A percentile compares a stretch with the other conserved stretches of the same genome.
phyloP scores from a whole-genome alignment of 129 eudicot species.

The Kitagawia praeruptora region DNA sequence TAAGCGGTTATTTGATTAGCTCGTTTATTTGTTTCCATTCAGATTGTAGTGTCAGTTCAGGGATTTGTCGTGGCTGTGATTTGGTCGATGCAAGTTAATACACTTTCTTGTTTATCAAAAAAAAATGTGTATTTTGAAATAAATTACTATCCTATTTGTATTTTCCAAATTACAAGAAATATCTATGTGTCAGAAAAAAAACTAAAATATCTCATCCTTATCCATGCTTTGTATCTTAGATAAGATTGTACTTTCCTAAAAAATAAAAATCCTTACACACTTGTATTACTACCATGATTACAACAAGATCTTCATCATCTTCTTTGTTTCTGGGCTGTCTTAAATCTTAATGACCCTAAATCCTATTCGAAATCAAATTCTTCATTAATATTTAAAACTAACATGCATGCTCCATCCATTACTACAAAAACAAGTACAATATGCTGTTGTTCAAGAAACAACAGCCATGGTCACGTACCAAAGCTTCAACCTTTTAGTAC shows the following conservation, averaged over 20 bases:
- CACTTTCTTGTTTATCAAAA: no score
- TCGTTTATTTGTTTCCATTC: no score
- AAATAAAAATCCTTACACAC: neutral
- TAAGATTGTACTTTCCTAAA: neutral
- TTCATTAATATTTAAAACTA: conserved; percentile 1
- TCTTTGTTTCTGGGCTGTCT: neutral
- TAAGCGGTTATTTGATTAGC: no score
- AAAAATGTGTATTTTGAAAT: no score
- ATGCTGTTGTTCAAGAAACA: conserved; percentile 27
- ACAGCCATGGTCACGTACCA: conserved; percentile 21
- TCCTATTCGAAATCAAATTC: neutral
- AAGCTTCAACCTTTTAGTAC: conserved; percentile 42
- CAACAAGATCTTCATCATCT: neutral
- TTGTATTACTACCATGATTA: neutral
- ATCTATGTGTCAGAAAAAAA: no score
- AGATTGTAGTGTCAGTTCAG: no score
- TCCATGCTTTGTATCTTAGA: no score
- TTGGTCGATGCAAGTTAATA: no score
- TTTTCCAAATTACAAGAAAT: no score
- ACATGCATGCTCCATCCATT: neutral
- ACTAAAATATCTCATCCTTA: no score
- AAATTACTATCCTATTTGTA: no score
- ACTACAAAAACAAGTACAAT: neutral
- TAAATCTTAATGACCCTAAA: neutral
- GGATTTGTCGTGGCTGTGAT: no score